phyloP scores from a whole-genome alignment of 805 yeast genomes.

The Candida vartiovaarae region DNA sequence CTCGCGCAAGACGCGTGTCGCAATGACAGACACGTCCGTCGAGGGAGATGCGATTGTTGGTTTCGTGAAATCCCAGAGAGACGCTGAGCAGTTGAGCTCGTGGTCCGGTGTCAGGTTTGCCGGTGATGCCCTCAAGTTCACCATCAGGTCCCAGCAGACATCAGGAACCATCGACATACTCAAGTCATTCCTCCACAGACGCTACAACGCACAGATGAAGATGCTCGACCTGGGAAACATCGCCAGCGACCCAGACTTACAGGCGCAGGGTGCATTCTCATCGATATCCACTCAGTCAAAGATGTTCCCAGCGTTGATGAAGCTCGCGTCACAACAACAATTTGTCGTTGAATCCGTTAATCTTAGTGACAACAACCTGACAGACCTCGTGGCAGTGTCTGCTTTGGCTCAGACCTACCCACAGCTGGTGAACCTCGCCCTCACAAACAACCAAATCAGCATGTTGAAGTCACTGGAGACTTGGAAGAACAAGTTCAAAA shows the following conservation, averaged over 20 bases:
- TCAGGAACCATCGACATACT: slow-evolving; percentile 54
- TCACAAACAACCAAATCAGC: slow-evolving; percentile 66
- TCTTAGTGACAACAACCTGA: slow-evolving; percentile 56
- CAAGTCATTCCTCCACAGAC: slow-evolving; percentile 48
- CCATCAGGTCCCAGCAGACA: slow-evolving; percentile 21
- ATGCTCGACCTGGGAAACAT: slow-evolving; percentile 66
- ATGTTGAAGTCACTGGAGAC: slow-evolving; percentile 55
- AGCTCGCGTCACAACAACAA: slow-evolving; percentile 55
- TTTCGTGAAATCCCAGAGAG: slow-evolving; percentile 43
- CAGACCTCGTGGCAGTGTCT: slow-evolving; percentile 52
- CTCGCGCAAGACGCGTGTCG: slow-evolving; percentile 55
- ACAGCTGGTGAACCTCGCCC: slow-evolving; percentile 63
- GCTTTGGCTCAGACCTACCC: slow-evolving; percentile 74
- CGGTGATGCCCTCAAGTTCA: slow-evolving; percentile 54
- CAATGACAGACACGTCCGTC: slow-evolving; percentile 44
- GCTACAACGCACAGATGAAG: slow-evolving; percentile 60
- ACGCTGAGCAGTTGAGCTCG: slow-evolving; percentile 50
- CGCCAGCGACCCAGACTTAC: slow-evolving; percentile 54
- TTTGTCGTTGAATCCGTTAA: slow-evolving; percentile 59
- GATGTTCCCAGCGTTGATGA: slow-evolving; percentile 86
- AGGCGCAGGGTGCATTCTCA: slow-evolving; percentile 56
- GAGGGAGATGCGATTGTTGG: slow-evolving; percentile 57
- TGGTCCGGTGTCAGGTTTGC: slow-evolving; percentile 82
- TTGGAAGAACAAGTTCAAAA: slow-evolving; percentile 71
- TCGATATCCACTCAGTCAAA: slow-evolving; percentile 60